These are phyloP conservation scores for Phoenix dactylifera DNA, from an alignment of 176 grass and related monocot species.

Conservation along the genomic window DNA sequence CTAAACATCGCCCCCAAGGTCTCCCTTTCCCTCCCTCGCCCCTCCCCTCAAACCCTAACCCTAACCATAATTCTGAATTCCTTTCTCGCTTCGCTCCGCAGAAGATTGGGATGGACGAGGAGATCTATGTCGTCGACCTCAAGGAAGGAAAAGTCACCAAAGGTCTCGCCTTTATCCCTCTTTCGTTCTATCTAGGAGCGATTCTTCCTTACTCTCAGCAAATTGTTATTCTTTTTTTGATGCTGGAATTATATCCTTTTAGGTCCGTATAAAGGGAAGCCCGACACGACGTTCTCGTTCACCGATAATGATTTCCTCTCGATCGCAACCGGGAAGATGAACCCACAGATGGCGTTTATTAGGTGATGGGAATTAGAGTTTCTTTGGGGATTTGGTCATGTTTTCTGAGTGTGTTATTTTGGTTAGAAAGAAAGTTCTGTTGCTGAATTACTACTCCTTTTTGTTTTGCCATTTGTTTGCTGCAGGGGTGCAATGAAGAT, in stretches of 20 bases:
- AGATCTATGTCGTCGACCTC: conserved; percentile 87
- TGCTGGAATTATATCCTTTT: neutral
- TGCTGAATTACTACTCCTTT: no score
- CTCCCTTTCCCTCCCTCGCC: neutral
- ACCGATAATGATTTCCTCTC: conserved; percentile 75
- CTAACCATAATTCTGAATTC: neutral
- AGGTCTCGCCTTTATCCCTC: conserved; percentile 27
- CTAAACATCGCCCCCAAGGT: conserved; percentile 88
- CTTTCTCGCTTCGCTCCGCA: conserved; percentile 15
- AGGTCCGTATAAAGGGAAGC: conserved; percentile 71
- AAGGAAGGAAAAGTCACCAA: conserved; percentile 73
- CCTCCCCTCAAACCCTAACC: neutral
- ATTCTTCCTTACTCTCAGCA: neutral
- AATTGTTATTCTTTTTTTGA: no score
- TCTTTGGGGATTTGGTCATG: neutral
- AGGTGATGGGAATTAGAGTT: conserved; percentile 17
- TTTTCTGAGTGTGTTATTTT: no score
- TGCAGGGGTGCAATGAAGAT: conserved; percentile 79
- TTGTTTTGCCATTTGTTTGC: conserved; percentile 1
- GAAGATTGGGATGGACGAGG: conserved; percentile 78
- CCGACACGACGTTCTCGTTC: conserved; percentile 79
- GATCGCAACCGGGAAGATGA: conserved; percentile 64
- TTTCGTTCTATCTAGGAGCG: neutral
- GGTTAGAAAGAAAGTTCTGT: no score
- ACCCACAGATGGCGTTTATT: conserved; percentile 83